Conservation (phyloP, 441 rosid genomes). For the Rhodomyrtus psidioides region DNA sequence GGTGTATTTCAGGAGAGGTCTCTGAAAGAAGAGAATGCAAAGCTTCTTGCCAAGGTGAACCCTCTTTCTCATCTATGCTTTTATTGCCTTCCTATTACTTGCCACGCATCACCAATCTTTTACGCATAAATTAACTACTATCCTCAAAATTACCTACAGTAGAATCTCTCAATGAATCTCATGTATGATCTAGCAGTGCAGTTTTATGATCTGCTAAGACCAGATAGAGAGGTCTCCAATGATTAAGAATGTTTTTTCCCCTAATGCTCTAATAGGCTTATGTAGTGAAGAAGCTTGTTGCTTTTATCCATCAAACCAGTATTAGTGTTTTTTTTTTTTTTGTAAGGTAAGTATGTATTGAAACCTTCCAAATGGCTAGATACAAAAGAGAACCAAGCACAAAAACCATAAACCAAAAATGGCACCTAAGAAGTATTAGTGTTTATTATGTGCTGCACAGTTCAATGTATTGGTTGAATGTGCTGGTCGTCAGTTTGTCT, state of each 20-base stretch:
- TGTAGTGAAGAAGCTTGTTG: background rate
- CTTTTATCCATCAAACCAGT: no score
- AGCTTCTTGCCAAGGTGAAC: background rate
- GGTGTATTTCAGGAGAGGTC: background rate
- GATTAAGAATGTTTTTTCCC: background rate
- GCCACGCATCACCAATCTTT: background rate
- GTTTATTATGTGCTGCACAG: background rate
- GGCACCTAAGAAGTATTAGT: no score
- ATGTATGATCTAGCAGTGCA: background rate
- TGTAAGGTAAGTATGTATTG: no score
- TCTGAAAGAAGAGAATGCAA: background rate
- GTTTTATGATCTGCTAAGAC: background rate
- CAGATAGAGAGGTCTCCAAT: background rate
- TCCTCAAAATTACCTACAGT: background rate
- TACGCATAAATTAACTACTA: background rate
- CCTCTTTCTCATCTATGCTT: background rate
- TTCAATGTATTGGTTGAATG: background rate
- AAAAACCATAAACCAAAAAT: no score
- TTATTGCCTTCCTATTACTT: background rate
- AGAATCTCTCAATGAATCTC: background rate
- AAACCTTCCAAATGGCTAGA: background rate
- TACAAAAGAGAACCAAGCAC: no score
- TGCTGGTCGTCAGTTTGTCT: background rate
- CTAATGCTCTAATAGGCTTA: background rate
- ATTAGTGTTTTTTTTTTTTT: no score